A percentile compares a stretch with the other conserved stretches of the same genome.
These are phyloP conservation scores for Saccharum hybrid DNA, from an alignment of 202 grass and related monocot species.

Conservation along the genomic window DNA sequence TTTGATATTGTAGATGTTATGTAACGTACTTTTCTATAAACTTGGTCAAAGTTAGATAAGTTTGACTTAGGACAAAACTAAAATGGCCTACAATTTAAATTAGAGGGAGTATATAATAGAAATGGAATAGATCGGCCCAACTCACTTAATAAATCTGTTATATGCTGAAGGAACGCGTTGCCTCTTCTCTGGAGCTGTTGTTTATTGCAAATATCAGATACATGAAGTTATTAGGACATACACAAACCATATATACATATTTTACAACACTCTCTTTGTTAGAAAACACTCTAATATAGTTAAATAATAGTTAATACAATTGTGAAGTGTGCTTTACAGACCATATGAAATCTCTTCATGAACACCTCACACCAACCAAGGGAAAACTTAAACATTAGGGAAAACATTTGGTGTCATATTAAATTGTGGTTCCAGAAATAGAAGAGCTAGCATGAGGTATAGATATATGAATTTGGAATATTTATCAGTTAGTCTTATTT, in stretches of 20 bases:
- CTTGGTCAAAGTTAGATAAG: neutral
- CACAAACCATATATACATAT: neutral
- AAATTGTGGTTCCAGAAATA: too few relatives aligned
- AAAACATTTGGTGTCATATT: too few relatives aligned
- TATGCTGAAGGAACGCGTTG: slow-evolving; percentile 94
- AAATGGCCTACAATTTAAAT: neutral
- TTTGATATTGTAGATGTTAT: neutral
- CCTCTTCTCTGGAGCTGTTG: slow-evolving; percentile 76
- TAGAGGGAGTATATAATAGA: neutral
- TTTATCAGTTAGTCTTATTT: too few relatives aligned
- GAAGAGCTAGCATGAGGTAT: too few relatives aligned
- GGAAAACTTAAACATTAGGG: neutral
- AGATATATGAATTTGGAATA: too few relatives aligned
- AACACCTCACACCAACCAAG: neutral
- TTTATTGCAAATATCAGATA: neutral
- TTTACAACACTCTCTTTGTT: neutral
- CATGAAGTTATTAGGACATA: slow-evolving; percentile 7
- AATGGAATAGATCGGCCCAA: slow-evolving; percentile 4
- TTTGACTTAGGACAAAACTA: neutral
- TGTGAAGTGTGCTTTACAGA: neutral
- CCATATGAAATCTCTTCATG: neutral
- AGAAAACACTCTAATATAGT: neutral
- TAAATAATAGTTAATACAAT: neutral
- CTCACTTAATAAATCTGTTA: slow-evolving; percentile 98
- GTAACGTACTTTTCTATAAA: neutral